Percentiles rank a stretch among this genome's conserved stretches.
These are phyloP conservation scores for Pythium periplocum DNA, from an alignment of 352 stramenopile genomes.

Conservation along the genomic window DNA sequence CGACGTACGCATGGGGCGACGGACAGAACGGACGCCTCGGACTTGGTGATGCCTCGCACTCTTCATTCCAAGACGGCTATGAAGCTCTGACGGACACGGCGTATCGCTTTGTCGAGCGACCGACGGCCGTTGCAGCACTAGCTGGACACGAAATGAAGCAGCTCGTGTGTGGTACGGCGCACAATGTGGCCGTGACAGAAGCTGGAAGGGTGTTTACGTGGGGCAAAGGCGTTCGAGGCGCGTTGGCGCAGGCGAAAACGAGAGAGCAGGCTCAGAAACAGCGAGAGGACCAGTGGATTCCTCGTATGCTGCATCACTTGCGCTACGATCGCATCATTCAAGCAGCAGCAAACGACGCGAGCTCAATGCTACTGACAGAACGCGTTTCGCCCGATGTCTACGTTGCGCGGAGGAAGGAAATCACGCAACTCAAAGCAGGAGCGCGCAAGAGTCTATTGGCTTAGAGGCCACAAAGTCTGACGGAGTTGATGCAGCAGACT, in stretches of 20 bases:
- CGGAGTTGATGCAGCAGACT: conserved; percentile 13
- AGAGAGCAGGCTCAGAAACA: conserved; percentile 3
- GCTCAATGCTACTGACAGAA: conserved; percentile 53
- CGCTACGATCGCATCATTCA: conserved; percentile 44
- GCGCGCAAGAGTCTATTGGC: conserved; percentile 13
- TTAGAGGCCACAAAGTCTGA: not conserved
- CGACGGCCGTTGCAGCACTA: conserved; percentile 34
- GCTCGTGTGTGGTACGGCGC: conserved; percentile 38
- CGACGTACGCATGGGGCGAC: conserved; percentile 61
- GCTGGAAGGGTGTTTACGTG: conserved; percentile 52
- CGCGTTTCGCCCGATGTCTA: conserved; percentile 31
- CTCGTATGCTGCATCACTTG: conserved; percentile 34
- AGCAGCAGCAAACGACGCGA: conserved; percentile 48
- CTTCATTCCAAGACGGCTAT: conserved; percentile 48
- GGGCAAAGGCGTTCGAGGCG: conserved; percentile 41
- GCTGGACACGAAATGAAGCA: conserved; percentile 45
- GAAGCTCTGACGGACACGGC: conserved; percentile 61
- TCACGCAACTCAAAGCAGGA: conserved; percentile 36
- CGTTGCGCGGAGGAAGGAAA: conserved; percentile 34
- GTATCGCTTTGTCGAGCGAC: conserved; percentile 47
- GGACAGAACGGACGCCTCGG: conserved; percentile 54
- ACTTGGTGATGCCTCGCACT: conserved; percentile 22
- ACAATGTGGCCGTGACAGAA: conserved; percentile 50
- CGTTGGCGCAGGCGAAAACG: conserved; percentile 28
- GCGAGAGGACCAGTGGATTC: conserved; percentile 31